Base-by-base conservation (phyloP, 2,329 filamentous ascomycete genomes). In the Mollisiaceae sp. region DNA sequence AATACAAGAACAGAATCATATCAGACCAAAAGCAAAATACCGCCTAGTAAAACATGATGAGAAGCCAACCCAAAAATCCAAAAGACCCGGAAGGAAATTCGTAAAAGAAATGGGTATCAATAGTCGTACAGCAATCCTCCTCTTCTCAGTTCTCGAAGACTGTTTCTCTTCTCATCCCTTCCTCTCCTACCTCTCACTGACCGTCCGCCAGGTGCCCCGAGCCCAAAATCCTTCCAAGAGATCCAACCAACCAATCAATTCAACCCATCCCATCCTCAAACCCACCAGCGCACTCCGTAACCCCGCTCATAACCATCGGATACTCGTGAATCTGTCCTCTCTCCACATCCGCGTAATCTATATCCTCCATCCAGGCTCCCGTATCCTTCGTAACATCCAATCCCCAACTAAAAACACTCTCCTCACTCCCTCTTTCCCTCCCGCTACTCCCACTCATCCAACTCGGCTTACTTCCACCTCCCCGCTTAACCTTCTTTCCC, bases 391-490 rank as follows among this genome's bases (percentile, higher is more conserved):
- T 60, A 1, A 54, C 52, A 66, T 71, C 69, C 20, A 47, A 45
- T 59, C 63, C 65, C 2, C 67, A 67, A 22, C 63, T 65, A 18
- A 24, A 45, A 24, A 59, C 60, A 22, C 63, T 62, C 50, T 18
- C 50, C 41, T 71, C 68, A n/a, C n/a, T n/a, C 2, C 59, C 61
- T 55, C 67, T 68, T 6, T 24, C n/a, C 50, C 9, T 18, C 8
- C 67, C 59, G 24, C 61, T 69, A 24, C 65, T 73, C 57, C 45
- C 55, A 12, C 67, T 71, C 15, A 59, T 62, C 45, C 64, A 60
- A 35, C 70, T 72, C 20, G 57, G 57, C 55, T 67, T 74, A 22
- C 67, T 62, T 8, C 67, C 70, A 22, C 67, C 61, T 8, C 67
- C 70, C 20, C 43, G 69, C 14, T 65, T 59, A 2, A 35, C 63